Evolutionary conservation across 441 rosid species (phyloP).

Genomic region (Dalechampia spathulata): DNA sequence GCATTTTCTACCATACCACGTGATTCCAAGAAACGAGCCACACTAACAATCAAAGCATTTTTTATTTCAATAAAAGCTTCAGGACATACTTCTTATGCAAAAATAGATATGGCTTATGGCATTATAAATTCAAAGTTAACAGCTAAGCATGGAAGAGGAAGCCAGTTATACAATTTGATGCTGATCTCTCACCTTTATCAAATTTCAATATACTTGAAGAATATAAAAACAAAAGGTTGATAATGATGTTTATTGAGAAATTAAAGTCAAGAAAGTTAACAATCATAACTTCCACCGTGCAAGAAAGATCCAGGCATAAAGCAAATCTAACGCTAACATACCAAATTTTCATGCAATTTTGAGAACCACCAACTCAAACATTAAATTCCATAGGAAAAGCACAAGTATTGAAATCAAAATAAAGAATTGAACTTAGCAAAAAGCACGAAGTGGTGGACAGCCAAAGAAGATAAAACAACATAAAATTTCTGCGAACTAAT

Average conservation of each 20-base stretch:
- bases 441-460: too few species aligned
- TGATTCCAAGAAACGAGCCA: constrained; percentile 96
- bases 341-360: not conserved
- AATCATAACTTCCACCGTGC: not conserved
- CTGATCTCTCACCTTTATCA: not conserved
- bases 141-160: not conserved
- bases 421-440: too few species aligned
- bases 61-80: constrained; percentile 8
- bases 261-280: too few species aligned
- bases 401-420: too few species aligned
- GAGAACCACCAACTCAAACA: too few species aligned
- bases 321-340: not conserved
- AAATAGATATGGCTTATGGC: constrained; percentile 4
- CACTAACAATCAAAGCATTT: constrained; percentile 43
- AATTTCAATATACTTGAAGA: too few species aligned
- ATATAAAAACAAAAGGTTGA: too few species aligned
- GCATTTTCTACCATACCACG: constrained; percentile 97
- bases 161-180: not conserved
- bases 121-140: too few species aligned
- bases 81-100: not conserved
- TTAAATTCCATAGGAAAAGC: too few species aligned
- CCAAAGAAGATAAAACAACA: too few species aligned
- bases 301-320: not conserved
- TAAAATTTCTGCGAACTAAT: too few species aligned
- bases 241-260: too few species aligned